Evolutionary conservation across 305 asterid species (phyloP).

Genomic region (Solanum aculeatissimum): DNA sequence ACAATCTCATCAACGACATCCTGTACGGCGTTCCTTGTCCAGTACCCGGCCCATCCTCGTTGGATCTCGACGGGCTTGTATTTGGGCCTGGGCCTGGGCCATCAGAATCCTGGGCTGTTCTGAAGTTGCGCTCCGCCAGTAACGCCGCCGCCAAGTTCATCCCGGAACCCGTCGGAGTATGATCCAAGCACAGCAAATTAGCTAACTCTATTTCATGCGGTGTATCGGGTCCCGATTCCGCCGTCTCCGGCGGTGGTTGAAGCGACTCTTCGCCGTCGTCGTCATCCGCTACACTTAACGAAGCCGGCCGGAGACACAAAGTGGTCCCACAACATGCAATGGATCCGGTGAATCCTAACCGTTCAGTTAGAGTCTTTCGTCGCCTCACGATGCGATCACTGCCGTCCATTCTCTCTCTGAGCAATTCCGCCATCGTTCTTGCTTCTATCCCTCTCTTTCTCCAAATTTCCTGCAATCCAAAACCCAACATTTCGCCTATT

Average conservation of each 20-base stretch:
- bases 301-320: slow-evolving; percentile 40
- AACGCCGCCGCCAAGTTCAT: slow-evolving; percentile 82
- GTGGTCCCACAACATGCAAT: slow-evolving; percentile 55
- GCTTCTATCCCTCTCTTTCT: slow-evolving; percentile 24
- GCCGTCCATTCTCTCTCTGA: slow-evolving; percentile 57
- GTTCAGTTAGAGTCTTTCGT: slow-evolving; percentile 47
- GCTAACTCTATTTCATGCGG: slow-evolving; percentile 12
- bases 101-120: slow-evolving; percentile 37
- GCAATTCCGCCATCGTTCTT: slow-evolving; percentile 32
- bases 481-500: slow-evolving; percentile 39
- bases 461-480: slow-evolving; percentile 37
- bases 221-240: background rate
- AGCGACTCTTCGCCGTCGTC: slow-evolving; percentile 12
- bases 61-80: background rate
- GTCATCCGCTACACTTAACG: slow-evolving; percentile 24
- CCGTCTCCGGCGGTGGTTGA: slow-evolving; percentile 8
- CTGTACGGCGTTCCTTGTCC: slow-evolving; percentile 31
- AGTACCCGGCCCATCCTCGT: background rate
- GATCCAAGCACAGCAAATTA: slow-evolving; percentile 22
- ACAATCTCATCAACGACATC: slow-evolving; percentile 67
- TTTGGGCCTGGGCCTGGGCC: slow-evolving; percentile 5
- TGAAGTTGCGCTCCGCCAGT: slow-evolving; percentile 64
- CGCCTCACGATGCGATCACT: slow-evolving; percentile 38
- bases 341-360: slow-evolving; percentile 45
- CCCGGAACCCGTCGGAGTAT: slow-evolving; percentile 24